Evolutionary conservation across 2,329 filamentous ascomycete species (phyloP).

Genomic region (Colletotrichum australisinense): DNA sequence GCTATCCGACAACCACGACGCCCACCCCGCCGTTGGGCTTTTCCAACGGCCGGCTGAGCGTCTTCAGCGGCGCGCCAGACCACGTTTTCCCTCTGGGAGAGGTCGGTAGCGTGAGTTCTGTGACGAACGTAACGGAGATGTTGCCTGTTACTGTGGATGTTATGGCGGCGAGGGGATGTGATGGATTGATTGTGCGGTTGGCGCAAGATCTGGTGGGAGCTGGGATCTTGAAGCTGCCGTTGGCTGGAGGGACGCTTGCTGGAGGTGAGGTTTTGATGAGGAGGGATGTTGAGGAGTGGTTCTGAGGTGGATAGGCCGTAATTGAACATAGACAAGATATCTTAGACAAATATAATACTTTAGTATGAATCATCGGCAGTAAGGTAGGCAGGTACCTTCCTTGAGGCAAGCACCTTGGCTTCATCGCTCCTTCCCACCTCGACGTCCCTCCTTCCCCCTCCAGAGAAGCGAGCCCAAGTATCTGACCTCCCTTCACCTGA

Average conservation of each 20-base stretch:
- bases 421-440: too few species aligned
- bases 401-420: too few species aligned
- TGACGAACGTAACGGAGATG: slow-evolving; percentile 59
- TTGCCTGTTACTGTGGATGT: slow-evolving; percentile 69
- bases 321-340: background rate
- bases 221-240: slow-evolving; percentile 58
- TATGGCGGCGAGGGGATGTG: slow-evolving; percentile 69
- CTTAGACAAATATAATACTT: too few species aligned
- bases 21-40: slow-evolving; percentile 61
- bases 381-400: too few species aligned
- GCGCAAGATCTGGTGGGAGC: slow-evolving; percentile 61
- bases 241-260: slow-evolving; percentile 50
- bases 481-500: too few species aligned
- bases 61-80: slow-evolving; percentile 52
- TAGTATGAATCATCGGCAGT: too few species aligned
- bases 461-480: too few species aligned
- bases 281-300: slow-evolving; percentile 29
- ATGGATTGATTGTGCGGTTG: slow-evolving; percentile 66
- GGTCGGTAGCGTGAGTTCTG: slow-evolving; percentile 44
- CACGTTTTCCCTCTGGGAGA: slow-evolving; percentile 56
- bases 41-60: slow-evolving; percentile 46
- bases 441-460: too few species aligned
- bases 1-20: slow-evolving; percentile 51
- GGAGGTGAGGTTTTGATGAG: slow-evolving; percentile 41
- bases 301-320: background rate